phyloP scores from a whole-genome alignment of 768 basidiomycete species.

The Boletus pseudopeckii region DNA sequence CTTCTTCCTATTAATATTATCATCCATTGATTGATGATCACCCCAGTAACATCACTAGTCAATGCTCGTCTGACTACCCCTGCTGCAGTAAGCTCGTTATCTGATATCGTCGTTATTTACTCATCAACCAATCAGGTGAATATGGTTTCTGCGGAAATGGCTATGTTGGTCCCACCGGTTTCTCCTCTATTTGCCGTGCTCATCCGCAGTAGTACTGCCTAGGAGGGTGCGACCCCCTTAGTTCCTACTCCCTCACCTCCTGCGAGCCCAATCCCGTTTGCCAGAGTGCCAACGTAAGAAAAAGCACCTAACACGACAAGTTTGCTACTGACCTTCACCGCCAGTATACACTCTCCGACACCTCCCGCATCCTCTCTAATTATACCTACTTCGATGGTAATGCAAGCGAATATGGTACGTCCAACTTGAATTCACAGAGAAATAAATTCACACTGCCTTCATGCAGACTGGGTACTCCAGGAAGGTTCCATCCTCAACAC shows the following conservation, averaged over 20 bases:
- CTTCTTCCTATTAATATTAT: background rate
- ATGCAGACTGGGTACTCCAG: slow-evolving; percentile 67
- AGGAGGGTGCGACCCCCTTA: slow-evolving; percentile 82
- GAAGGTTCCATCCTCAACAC: slow-evolving; percentile 64
- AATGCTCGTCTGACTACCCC: slow-evolving; percentile 36
- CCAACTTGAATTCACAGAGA: background rate
- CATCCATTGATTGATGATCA: background rate
- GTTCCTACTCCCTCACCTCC: slow-evolving; percentile 59
- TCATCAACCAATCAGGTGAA: slow-evolving; percentile 35
- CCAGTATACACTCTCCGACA: slow-evolving; percentile 62
- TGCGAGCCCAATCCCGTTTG: slow-evolving; percentile 75
- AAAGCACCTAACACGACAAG: background rate
- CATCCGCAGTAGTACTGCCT: slow-evolving; percentile 59
- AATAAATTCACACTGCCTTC: background rate
- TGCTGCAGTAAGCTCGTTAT: slow-evolving; percentile 40
- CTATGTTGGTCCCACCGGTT: slow-evolving; percentile 27
- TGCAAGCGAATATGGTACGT: slow-evolving; percentile 58
- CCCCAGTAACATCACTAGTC: slow-evolving; percentile 36
- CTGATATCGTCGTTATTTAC: background rate
- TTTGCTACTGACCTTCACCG: background rate
- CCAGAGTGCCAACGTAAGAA: slow-evolving; percentile 52
- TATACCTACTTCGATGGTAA: slow-evolving; percentile 71
- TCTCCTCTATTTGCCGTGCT: background rate
- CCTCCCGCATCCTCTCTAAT: slow-evolving; percentile 65
- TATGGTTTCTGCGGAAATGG: slow-evolving; percentile 53